Percentiles rank a stretch among this genome's conserved stretches.
These are phyloP conservation scores for Sordariomycetes sp. DNA, from an alignment of 2,329 filamentous ascomycete genomes.

Conservation along the genomic window DNA sequence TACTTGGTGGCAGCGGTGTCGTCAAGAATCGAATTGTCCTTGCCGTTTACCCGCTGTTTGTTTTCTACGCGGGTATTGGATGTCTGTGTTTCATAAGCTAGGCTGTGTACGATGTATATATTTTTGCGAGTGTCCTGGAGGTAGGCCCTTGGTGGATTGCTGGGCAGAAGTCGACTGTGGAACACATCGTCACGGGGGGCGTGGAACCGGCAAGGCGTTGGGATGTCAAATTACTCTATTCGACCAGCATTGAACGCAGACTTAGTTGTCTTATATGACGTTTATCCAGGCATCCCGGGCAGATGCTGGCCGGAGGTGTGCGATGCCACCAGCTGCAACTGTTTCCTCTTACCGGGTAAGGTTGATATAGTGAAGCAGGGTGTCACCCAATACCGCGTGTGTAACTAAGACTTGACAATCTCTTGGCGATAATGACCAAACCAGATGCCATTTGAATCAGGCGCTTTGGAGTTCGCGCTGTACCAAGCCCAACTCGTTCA, in stretches of 20 bases:
- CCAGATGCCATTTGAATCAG: constrained; percentile 10
- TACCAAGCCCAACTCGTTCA: constrained; percentile 33
- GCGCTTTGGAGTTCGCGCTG: constrained; percentile 34
- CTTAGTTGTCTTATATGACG: not conserved
- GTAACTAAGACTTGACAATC: not conserved
- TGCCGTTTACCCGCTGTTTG: constrained; percentile 86
- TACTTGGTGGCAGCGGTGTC: constrained; percentile 87
- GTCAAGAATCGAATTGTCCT: constrained; percentile 89
- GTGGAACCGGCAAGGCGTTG: not conserved
- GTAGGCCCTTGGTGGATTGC: not conserved
- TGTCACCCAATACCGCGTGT: not conserved
- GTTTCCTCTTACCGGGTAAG: not conserved
- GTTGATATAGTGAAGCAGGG: not conserved
- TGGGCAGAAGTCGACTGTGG: not conserved
- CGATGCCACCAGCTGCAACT: not conserved
- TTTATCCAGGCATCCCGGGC: not conserved
- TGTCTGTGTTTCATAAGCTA: constrained; percentile 93
- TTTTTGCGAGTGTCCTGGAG: not conserved
- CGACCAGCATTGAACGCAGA: not conserved
- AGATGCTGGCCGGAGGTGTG: not conserved
- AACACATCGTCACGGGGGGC: not conserved
- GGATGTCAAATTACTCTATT: not conserved
- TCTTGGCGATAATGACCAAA: not conserved
- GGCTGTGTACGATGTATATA: not conserved
- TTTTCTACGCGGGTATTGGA: constrained; percentile 87